Evolutionary conservation across 805 yeast genomes (phyloP), one percentile per base, ranked within the genome.

Genomic region (Myxozyma monticola): DNA sequence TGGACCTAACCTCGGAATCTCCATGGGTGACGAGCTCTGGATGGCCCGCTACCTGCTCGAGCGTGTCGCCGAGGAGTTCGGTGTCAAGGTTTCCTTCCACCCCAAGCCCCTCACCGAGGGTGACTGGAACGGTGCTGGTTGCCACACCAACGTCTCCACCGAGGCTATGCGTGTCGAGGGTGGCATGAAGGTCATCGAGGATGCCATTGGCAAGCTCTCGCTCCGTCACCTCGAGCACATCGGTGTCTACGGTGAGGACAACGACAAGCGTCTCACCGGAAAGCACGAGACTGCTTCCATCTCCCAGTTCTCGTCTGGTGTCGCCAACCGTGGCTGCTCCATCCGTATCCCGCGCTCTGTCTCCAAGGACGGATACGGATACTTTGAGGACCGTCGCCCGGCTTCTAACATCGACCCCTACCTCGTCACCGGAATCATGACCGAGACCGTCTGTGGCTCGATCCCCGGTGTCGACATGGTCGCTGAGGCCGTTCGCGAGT

Each of bases 51-150:
- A 88, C 73, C 76, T 93, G 65, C 77, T 93, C 68, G 83, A 81
- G 75, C 85, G 97, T 76, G 93, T 89, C 47, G 96, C 98, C 61
- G 99, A 93, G 79, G 99, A 93, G 74, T 93, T 93, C 68, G 98
- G 96, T 71, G 95, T 93, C 71, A 90, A 89, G 85, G 91, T 93
- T 64, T 88, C 97, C 40, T 84, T 90, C 85, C 99, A 93, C 83
- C 99, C 99, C 75, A 93, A 93, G 81, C 98, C 99, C 64, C 80
- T 93, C 72, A 12, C 10, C 20, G 81, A 84, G 78, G 98, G 98
- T 65, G 98, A 91, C 77, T 93, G 98, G 98, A 93, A 93, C 73
- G 99, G 99, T 78, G 98, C 99, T 72, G 99, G 99, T 67, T 91
- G 98, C 80, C 99, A 93, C 77, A 93, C 99, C 71, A 93, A 93